A percentile compares a stretch with the other conserved stretches of the same genome.
Evolutionary conservation across 2,329 filamentous ascomycete genomes (phyloP).

Genomic region (Beauveria australis): DNA sequence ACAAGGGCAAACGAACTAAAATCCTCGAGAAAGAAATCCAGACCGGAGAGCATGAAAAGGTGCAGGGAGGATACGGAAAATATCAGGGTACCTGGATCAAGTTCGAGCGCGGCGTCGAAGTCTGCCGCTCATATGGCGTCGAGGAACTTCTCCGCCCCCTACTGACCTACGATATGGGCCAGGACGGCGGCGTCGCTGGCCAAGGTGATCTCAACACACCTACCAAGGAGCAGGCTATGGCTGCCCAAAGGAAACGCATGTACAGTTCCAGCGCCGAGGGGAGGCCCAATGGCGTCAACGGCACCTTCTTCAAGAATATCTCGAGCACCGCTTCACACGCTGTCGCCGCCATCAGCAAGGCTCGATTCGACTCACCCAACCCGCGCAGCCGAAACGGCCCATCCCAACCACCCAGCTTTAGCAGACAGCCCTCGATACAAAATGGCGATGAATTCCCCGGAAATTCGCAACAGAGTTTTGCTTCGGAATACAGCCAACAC

Average conservation of each 20-base stretch:
- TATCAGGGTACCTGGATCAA: conserved; percentile 99
- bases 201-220: conserved; percentile 81
- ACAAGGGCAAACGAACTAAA: conserved; percentile 96
- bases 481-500: conserved; percentile 66
- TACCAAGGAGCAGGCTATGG: conserved; percentile 98
- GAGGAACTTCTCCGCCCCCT: conserved; percentile 69
- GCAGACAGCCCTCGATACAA: conserved; percentile 63
- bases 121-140: conserved; percentile 74
- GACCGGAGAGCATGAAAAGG: conserved; percentile 94
- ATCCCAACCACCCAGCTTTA: conserved; percentile 56
- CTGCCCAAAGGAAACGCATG: conserved; percentile 83
- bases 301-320: conserved; percentile 96
- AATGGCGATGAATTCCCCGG: conserved; percentile 59
- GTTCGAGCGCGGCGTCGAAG: conserved; percentile 83
- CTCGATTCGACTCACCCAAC: conserved; percentile 80
- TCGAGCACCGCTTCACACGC: conserved; percentile 88
- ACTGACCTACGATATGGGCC: conserved; percentile 71
- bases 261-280: conserved; percentile 65
- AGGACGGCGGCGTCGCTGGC: conserved; percentile 63
- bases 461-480: conserved; percentile 78
- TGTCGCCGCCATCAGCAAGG: conserved; percentile 93
- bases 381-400: conserved; percentile 58
- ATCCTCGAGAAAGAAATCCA: conserved; percentile 97
- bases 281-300: conserved; percentile 58
- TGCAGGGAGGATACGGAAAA: conserved; percentile 96